These are phyloP conservation scores for Rhodamnia rubescens DNA, from an alignment of 345 rosid genomes.

Conservation along the genomic window DNA sequence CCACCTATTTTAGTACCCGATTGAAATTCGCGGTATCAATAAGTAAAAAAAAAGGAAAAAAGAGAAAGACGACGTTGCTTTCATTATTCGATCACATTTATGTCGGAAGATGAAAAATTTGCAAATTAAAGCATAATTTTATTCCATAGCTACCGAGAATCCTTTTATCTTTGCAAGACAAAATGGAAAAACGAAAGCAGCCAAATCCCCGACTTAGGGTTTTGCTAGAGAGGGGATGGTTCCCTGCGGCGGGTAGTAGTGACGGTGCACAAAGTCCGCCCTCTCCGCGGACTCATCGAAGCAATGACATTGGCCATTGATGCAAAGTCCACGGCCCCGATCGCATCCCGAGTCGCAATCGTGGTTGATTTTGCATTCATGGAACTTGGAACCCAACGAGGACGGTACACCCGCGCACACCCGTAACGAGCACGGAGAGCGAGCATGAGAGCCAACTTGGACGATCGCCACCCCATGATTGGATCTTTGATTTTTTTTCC, in stretches of 20 bases:
- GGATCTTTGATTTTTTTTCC: too few relatives aligned
- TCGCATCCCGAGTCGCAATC: not conserved
- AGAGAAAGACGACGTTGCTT: not conserved
- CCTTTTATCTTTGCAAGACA: not conserved
- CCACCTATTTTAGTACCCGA: not conserved
- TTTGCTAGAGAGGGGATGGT: not conserved
- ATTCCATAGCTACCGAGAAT: not conserved
- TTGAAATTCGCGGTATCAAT: not conserved
- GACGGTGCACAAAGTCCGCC: not conserved
- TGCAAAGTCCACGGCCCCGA: not conserved
- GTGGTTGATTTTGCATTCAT: not conserved
- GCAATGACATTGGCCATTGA: not conserved
- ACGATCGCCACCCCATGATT: not conserved
- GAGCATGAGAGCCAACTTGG: not conserved
- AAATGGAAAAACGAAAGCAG: not conserved
- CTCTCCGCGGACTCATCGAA: not conserved
- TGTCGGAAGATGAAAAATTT: not conserved
- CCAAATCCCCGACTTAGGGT: not conserved
- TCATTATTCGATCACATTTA: not conserved
- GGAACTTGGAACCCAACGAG: not conserved
- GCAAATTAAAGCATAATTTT: not conserved
- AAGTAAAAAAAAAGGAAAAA: not conserved
- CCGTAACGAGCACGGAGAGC: not conserved
- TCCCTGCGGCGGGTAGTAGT: not conserved
- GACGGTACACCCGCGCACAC: not conserved